Base-by-base conservation (phyloP, 1,284 basidiomycete species). In the Tremellales sp. region DNA sequence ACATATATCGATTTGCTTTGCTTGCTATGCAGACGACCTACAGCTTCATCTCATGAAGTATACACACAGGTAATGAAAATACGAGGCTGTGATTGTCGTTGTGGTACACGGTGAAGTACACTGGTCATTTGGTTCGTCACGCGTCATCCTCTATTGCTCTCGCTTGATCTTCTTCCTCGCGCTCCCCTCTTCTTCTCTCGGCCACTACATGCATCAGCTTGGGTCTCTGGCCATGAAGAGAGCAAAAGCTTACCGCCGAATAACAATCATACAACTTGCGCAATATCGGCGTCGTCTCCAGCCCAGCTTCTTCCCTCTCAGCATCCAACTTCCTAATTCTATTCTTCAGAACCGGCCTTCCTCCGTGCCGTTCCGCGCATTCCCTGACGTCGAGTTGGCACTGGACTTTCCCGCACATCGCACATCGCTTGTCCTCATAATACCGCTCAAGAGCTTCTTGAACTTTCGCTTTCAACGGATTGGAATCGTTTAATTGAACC, bases 281-380 rank as follows among this genome's bases (percentile, higher is more conserved):
- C n/a, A n/a, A n/a, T 31, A 31, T 8, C 8, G 29, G 10, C 15
- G 29, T 31, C 15, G 15, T 31, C 15, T 8, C 29, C 8, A 8
- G 10, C 29, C 29, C 29, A 15, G 10, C 29, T 15, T 15, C 29
- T 8, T 31, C 15, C 29, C 29, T 15, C 8, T 31, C 29, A 8
- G 29, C 48, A 23, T 66, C 56, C 36, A 66, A 40, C 10, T 36
- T 13, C 27, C 59, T 52, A n/a, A 70, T 70, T 48, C 50, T 57
- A 13, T 46, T 41, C 48, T 70, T 70, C 31, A 70, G 46, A 12
- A 54, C 47, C 48, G 62, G 62, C 15, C 65, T 44, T 7, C 53
- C 52, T 1, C 64, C 64, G 26, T 55, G 52, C 12, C 24, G 23
- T 41, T 63, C 58, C 5, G 58, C 61, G 45, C 69, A 72, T 31